Conservation (phyloP, 2,329 filamentous ascomycete species). For the Phialophora tarda region DNA sequence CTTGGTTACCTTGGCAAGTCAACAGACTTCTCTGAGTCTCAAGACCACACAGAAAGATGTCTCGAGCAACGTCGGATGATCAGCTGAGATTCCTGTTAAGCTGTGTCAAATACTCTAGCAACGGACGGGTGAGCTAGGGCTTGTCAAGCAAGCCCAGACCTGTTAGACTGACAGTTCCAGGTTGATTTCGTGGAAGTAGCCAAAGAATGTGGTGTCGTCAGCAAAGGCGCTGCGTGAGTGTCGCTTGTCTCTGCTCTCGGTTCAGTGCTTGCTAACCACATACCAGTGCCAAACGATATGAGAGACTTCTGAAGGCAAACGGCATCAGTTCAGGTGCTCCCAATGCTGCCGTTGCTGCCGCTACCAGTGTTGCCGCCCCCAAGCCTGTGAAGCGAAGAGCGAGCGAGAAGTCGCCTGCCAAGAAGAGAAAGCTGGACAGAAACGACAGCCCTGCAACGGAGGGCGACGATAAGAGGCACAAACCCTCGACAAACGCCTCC, state of each 20-base stretch:
- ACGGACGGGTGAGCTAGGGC: conserved; percentile 61
- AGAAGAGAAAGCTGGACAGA: conserved; percentile 25
- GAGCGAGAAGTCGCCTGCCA: conserved; percentile 13
- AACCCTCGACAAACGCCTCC: not conserved
- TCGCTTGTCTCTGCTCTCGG: not conserved
- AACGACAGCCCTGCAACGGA: not conserved
- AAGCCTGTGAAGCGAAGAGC: conserved; percentile 21
- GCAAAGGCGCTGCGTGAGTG: conserved; percentile 72
- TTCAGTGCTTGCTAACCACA: conserved; percentile 13
- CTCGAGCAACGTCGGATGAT: conserved; percentile 57
- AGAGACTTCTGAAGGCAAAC: conserved; percentile 67
- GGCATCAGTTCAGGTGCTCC: conserved; percentile 48
- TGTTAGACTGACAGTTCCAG: conserved; percentile 49
- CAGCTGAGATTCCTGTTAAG: conserved; percentile 70
- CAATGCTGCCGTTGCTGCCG: not conserved
- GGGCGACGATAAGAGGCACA: conserved; percentile 2
- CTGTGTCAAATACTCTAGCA: conserved; percentile 66
- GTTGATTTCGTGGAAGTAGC: conserved; percentile 71
- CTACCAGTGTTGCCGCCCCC: not conserved
- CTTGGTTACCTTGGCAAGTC: not conserved
- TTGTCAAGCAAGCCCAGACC: not conserved
- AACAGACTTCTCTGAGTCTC: not conserved
- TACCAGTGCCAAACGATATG: conserved; percentile 69
- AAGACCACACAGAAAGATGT: conserved; percentile 50
- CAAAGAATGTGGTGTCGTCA: conserved; percentile 65